Base-by-base conservation (phyloP, 805 yeast genomes). In the Grigorovia jiainica region DNA sequence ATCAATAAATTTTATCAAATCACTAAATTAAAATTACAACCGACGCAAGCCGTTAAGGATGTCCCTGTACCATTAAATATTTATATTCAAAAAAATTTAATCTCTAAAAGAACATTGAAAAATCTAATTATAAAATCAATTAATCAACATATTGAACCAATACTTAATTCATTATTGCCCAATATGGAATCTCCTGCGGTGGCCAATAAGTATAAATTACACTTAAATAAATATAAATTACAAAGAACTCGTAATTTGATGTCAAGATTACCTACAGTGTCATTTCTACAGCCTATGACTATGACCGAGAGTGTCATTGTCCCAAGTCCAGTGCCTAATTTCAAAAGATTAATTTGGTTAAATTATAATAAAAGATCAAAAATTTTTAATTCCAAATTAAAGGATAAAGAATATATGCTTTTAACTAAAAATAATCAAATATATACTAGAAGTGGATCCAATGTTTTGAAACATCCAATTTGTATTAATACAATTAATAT, bases 281-380 rank as follows among this genome's bases (percentile, higher is more conserved):
- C 44, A 34, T 58, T 43, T 25, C 17, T 31, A 8, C 44, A 54
- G 37, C 39, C 49, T 7, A 49, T 52, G 19, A 47, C 45, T 24
- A 47, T 51, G 3, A 46, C 54, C 4, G 65, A 60, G 33, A 53
- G 63, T 36, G 41, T 60, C n/a, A 36, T 50, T 8, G 42, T 43
- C 13, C 38, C 45, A 4, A 55, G 63, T 38, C 58, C 64, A 7
- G 51, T 57, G 2, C 50, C 52, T 11, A 53, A 54, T 2, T 63
- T 61, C 42, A 58, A 55, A 18, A 55, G 65, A 40, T 47, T 63
- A 25, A 51, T 56, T 42, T 62, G 67, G 67, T 44, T 61, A 23
- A 60, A 58, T 31, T 51, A 52, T 6, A 45, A 47, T 2, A 55
- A 52, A 35, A 51, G 66, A 40, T 43, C 37, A 4, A 45, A 44